Conservation (phyloP, 164 flowering plant species). For the Sextonia rubra region DNA sequence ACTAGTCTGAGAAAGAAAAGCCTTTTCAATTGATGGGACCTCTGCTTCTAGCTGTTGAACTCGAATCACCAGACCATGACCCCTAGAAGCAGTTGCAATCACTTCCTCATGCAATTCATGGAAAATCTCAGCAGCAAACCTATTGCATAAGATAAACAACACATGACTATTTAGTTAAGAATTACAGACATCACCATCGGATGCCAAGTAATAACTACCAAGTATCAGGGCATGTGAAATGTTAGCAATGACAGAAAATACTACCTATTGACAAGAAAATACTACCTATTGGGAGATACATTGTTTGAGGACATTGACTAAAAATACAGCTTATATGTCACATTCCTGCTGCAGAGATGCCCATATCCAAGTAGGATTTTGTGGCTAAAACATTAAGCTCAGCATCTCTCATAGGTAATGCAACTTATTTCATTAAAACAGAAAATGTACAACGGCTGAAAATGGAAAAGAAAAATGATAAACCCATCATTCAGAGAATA, state of each 20-base stretch:
- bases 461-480: too few relatives aligned
- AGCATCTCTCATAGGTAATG: not conserved
- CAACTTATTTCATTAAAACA: too few relatives aligned
- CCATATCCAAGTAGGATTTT: not conserved
- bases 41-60: constrained; percentile 94
- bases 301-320: not conserved
- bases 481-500: too few relatives aligned
- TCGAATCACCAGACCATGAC: constrained; percentile 80
- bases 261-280: not conserved
- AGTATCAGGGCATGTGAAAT: not conserved
- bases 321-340: not conserved
- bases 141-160: constrained; percentile 23
- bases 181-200: too few relatives aligned
- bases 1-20: constrained; percentile 69
- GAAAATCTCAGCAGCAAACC: constrained; percentile 98
- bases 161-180: not conserved
- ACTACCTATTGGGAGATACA: not conserved
- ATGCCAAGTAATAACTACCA: not conserved
- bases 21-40: constrained; percentile 76
- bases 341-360: not conserved
- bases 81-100: constrained; percentile 87
- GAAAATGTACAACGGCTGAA: too few relatives aligned
- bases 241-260: not conserved
- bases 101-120: constrained; percentile 95
- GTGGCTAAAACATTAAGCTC: not conserved